Evolutionary conservation across 106 monocot species (phyloP).

Genomic region (Phalaenopsis equestris): DNA sequence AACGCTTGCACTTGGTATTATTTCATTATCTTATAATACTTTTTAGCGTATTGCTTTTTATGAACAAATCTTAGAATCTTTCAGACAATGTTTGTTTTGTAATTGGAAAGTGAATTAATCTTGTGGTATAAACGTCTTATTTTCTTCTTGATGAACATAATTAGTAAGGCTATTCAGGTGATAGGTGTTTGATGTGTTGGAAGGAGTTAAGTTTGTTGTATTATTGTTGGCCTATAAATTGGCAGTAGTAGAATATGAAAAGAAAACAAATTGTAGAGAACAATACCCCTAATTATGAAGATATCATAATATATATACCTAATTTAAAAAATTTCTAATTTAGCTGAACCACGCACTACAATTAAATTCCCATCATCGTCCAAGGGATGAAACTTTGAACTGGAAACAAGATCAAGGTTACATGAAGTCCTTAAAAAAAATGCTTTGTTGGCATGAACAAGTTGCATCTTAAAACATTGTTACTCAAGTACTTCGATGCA

Average conservation of each 20-base stretch:
- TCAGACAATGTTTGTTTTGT: background rate
- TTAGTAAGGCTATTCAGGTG: background rate
- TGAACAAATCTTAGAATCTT: background rate
- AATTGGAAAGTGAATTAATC: background rate
- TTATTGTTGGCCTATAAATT: background rate
- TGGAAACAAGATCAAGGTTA: too few species aligned
- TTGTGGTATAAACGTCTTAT: background rate
- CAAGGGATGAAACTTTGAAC: too few species aligned
- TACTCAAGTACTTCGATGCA: too few species aligned
- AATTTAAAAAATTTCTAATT: too few species aligned
- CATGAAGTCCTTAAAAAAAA: too few species aligned
- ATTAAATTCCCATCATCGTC: too few species aligned
- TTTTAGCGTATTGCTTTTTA: background rate
- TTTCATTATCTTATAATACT: conserved; percentile 5
- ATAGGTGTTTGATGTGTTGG: background rate
- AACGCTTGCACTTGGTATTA: conserved; percentile 78
- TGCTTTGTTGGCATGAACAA: too few species aligned
- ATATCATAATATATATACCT: background rate
- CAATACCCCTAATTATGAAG: background rate
- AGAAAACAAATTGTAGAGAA: background rate
- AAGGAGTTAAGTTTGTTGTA: background rate
- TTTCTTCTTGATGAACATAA: too few species aligned
- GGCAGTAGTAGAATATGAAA: background rate
- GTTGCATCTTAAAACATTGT: too few species aligned
- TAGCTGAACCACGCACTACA: too few species aligned